These are phyloP conservation scores for Exserohilum turcica DNA, from an alignment of 2,329 filamentous ascomycete species.

Conservation along the genomic window DNA sequence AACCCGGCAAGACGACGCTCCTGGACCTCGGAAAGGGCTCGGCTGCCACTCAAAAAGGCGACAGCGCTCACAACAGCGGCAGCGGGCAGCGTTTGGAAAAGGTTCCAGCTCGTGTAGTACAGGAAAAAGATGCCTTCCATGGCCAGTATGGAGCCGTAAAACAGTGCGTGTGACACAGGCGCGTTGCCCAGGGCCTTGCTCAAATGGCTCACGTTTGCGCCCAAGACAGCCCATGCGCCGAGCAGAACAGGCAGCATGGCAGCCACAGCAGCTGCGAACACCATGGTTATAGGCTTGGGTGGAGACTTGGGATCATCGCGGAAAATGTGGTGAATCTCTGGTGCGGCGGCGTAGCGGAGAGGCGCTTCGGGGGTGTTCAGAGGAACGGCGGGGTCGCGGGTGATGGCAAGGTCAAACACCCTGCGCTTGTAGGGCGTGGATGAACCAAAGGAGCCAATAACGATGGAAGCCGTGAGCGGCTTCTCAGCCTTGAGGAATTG, in stretches of 20 bases:
- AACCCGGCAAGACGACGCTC: slow-evolving; percentile 78
- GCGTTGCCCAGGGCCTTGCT: slow-evolving; percentile 74
- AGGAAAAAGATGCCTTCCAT: slow-evolving; percentile 94
- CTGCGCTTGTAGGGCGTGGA: slow-evolving; percentile 69
- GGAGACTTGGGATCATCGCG: slow-evolving; percentile 78
- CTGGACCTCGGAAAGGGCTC: slow-evolving; percentile 92
- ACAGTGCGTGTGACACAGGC: slow-evolving; percentile 79
- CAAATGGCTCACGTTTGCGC: slow-evolving; percentile 81
- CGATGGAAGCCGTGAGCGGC: slow-evolving; percentile 77
- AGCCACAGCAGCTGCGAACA: slow-evolving; percentile 75
- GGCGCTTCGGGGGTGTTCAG: slow-evolving; percentile 67
- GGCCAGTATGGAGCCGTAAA: slow-evolving; percentile 83
- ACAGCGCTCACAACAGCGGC: slow-evolving; percentile 70
- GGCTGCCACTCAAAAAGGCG: slow-evolving; percentile 83
- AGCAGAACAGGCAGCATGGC: slow-evolving; percentile 76
- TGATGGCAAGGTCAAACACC: slow-evolving; percentile 74
- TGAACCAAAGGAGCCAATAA: slow-evolving; percentile 85
- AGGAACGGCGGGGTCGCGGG: slow-evolving; percentile 66
- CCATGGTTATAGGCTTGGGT: slow-evolving; percentile 75
- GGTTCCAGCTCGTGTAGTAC: slow-evolving; percentile 90
- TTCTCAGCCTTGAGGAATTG: slow-evolving; percentile 73
- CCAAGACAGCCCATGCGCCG: slow-evolving; percentile 74
- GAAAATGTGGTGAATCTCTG: slow-evolving; percentile 92
- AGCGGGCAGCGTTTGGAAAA: slow-evolving; percentile 85
- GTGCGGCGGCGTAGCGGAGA: slow-evolving; percentile 80